Evolutionary conservation across 306 rosid species (phyloP).

Genomic region (Mucuna pruriens): DNA sequence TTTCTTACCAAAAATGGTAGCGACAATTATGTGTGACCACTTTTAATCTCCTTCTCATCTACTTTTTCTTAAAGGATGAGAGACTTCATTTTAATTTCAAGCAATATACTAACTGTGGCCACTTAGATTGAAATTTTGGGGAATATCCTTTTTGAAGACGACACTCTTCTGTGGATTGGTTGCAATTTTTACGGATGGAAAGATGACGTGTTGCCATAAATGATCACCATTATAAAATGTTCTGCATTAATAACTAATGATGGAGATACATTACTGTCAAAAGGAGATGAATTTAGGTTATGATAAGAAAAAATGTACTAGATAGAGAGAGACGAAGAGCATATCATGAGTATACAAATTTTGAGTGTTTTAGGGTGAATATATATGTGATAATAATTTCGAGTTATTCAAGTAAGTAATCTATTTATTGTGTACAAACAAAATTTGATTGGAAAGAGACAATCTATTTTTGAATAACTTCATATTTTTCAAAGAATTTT

Average conservation of each 20-base stretch:
- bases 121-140: slow-evolving; percentile 9
- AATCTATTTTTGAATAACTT: too few relatives aligned
- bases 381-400: too few relatives aligned
- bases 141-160: not conserved
- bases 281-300: not conserved
- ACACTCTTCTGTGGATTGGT: slow-evolving; percentile 5
- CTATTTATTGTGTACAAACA: too few relatives aligned
- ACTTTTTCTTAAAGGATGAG: not conserved
- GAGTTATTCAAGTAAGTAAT: too few relatives aligned
- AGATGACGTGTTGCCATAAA: slow-evolving; percentile 26
- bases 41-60: not conserved
- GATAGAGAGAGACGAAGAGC: not conserved
- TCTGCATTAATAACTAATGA: slow-evolving; percentile 13
- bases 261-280: not conserved
- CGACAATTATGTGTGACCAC: not conserved
- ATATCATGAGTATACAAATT: too few relatives aligned
- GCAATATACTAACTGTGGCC: not conserved
- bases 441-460: too few relatives aligned
- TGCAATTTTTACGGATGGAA: slow-evolving; percentile 6
- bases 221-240: slow-evolving; percentile 21
- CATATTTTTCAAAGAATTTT: too few relatives aligned
- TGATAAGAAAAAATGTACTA: not conserved
- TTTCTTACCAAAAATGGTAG: not conserved
- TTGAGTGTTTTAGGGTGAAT: too few relatives aligned
- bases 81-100: not conserved